phyloP scores from a whole-genome alignment of 495 filamentous ascomycete genomes.

The Daldinia grandis region DNA sequence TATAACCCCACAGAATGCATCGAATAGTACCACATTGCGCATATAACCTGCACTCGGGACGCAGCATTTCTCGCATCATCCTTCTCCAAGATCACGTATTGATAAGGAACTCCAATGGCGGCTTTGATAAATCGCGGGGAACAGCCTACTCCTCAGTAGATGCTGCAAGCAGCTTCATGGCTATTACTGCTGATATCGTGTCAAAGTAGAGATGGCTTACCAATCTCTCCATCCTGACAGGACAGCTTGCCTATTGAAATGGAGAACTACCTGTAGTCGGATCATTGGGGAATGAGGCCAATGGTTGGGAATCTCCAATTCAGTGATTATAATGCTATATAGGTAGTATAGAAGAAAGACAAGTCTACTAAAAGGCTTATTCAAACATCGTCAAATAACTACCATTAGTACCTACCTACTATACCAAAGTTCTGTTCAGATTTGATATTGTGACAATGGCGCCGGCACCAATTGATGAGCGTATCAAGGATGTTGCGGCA shows the following conservation, averaged over 20 bases:
- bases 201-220: conserved; percentile 28
- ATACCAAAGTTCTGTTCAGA: not conserved
- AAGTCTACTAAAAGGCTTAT: not conserved
- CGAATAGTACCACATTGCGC: conserved; percentile 16
- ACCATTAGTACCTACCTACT: not conserved
- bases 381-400: not conserved
- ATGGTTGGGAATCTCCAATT: conserved; percentile 17
- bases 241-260: conserved; percentile 6
- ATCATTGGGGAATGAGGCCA: conserved; percentile 14
- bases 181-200: not conserved
- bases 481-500: conserved; percentile 66
- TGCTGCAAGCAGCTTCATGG: conserved; percentile 7
- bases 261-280: conserved; percentile 8
- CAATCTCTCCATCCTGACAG: conserved; percentile 7
- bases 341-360: conserved; percentile 1
- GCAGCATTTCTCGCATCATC: conserved; percentile 36
- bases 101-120: conserved; percentile 40
- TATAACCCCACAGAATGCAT: conserved; percentile 26
- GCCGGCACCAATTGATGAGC: conserved; percentile 62
- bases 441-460: conserved; percentile 45
- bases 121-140: conserved; percentile 24
- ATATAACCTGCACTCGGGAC: conserved; percentile 1
- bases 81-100: conserved; percentile 43
- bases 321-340: conserved; percentile 17
- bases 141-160: conserved; percentile 23